Evolutionary conservation across 495 filamentous ascomycete species (phyloP), one percentile per base, ranked within the genome.

Genomic region (Aspergillus bertholletiae): DNA sequence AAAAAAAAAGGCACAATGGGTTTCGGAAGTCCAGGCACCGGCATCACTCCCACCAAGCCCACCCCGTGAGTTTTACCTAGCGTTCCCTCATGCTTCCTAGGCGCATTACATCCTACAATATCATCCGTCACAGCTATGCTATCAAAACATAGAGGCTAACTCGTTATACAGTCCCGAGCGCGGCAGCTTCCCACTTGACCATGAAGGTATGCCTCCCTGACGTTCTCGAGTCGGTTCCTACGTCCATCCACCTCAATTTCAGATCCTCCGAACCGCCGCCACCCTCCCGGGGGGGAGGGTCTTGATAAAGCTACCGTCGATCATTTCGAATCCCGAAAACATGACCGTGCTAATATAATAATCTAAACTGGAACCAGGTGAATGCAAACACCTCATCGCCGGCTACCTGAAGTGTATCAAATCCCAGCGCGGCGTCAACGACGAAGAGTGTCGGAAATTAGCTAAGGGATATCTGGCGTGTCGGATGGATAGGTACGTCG

Each of bases 141-240:
- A 22, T n/a, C n/a, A n/a, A n/a, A n/a, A n/a, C n/a, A n/a, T n/a
- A n/a, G n/a, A n/a, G n/a, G 3, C 17, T 27, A 12, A 28, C 23
- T 45, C 45, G 3, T 21, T 35, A 3, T 41, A 55, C 58, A 95
- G 91, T 46, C 94, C 94, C 0, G 90, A 98, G 69, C 88, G 94
- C 51, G 94, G 94, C 41, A 95, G 90, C 68, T 98, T 98, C 64
- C 94, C 94, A 21, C 85, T 98, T 41, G 94, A 98, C 66, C 93
- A 96, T 59, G 91, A 96, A 63, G 92, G 91, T 92, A 75, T 7
- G 7, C 4, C 22, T n/a, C 12, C 13, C 8, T 37, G 17, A 26
- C 39, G 7, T 41, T 17, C 22, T 37, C 23, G 11, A 24, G 6
- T 47, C 27, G 13, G 27, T 17, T 15, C 11, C 7, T 17, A 47